Evolutionary conservation across 1,284 basidiomycete species (phyloP), one percentile per base, ranked within the genome.

Genomic region (Ceratobasidium sp.): DNA sequence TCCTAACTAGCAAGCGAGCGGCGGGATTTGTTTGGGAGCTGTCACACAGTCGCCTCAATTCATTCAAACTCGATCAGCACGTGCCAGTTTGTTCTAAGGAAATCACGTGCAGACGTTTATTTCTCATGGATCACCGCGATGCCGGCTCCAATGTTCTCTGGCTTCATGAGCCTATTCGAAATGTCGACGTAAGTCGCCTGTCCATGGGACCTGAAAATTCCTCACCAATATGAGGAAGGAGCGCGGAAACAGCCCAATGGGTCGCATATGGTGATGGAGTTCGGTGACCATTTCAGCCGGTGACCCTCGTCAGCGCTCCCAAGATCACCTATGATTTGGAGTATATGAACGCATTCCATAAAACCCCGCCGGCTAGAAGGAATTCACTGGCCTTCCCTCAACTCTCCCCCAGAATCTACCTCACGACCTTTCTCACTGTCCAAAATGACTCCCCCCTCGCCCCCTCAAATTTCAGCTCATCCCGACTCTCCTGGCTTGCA

Each of bases 11-110:
- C 65, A 67, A 23, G 46, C 65, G 38, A 62, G 73, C 28, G 33
- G 62, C 73, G 73, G 50, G 73, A 56, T 75, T 54, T 75, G 73
- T 75, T 75, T 75, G 26, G 20, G 38, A 28, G n/a, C 42, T 74
- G 71, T 54, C 71, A 64, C 70, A 62, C n/a, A 62, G 42, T 59
- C 38, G 20, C 33, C 12, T n/a, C 59, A 23, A 38, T 56, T 54
- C 50, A 56, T 52, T 56, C 62, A 33, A 33, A 50, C 50, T 44
- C 61, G 50, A 74, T 74, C 70, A 40, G 12, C 73, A 28, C 73
- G 33, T 66, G 73, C 40, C 73, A 46, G 38, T 38, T 54, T 59
- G 66, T 75, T 20, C 23, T 40, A 42, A 10, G 42, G 23, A 17
- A 48, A 54, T 75, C 73, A 75, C 73, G 73, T 75, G 73, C 13